Conservation (phyloP, 2,329 filamentous ascomycete species). For the Fusarium sp. region DNA sequence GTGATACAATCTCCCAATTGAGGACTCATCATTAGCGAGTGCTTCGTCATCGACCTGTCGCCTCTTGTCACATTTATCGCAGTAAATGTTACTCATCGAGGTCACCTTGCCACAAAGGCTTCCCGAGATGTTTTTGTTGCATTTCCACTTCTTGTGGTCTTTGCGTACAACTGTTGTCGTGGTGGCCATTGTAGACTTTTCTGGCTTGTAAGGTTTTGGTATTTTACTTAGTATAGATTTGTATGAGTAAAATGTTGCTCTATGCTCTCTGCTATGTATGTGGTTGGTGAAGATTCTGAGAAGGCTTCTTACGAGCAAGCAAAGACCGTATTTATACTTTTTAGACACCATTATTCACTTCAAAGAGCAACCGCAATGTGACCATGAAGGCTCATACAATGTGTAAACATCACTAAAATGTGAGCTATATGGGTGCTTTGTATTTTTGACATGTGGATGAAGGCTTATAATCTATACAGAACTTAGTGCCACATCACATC, state of each 20-base stretch:
- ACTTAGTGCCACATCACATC: not conserved
- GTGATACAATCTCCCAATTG: not conserved
- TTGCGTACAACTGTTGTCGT: not conserved
- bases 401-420: not conserved
- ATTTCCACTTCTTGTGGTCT: slow-evolving; percentile 24
- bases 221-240: fast-evolving
- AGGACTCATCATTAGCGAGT: not conserved
- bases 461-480: not conserved
- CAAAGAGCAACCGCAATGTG: fast-evolving
- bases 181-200: not conserved
- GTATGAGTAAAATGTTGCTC: fast-evolving
- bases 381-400: fast-evolving
- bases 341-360: not conserved
- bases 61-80: not conserved
- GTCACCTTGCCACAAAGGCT: not conserved
- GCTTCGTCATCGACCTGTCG: not conserved
- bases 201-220: fast-evolving
- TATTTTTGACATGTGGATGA: not conserved
- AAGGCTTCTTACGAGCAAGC: fast-evolving
- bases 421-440: not conserved
- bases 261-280: fast-evolving
- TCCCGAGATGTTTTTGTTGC: not conserved
- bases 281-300: not conserved
- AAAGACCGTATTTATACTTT: not conserved
- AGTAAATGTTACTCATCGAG: not conserved